Conservation (phyloP, 371 early-diverging fungal species). For the Coemansia sp. region DNA sequence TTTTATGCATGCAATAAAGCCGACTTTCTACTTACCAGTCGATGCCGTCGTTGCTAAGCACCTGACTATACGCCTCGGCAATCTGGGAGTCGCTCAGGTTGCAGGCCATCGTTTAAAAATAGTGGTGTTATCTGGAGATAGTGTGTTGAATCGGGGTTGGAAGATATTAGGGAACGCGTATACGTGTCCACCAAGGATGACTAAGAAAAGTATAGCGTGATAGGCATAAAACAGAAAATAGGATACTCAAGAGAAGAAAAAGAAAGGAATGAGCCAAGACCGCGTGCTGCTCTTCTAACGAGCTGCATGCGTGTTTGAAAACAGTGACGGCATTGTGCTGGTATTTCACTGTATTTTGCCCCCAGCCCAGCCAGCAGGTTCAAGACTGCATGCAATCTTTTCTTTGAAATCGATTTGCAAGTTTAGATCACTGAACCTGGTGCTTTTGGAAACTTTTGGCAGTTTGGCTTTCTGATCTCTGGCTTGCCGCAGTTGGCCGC, state of each 20-base stretch:
- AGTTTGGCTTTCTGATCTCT: background rate
- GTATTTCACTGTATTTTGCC: background rate
- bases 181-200: conserved; percentile 6
- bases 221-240: background rate
- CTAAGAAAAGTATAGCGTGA: background rate
- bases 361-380: background rate
- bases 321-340: conserved; percentile 3
- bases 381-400: background rate
- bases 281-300: background rate
- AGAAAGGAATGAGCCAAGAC: conserved; percentile 2
- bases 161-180: background rate
- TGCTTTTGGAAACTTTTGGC: background rate
- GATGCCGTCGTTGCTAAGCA: conserved; percentile 29
- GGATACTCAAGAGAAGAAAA: background rate
- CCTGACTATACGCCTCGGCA: conserved; percentile 31
- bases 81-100: conserved; percentile 37
- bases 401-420: conserved; percentile 2
- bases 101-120: conserved; percentile 24
- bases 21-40: conserved; percentile 36
- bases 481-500: too few species aligned
- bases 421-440: background rate
- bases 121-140: background rate
- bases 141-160: background rate
- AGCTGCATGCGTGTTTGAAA: conserved; percentile 1
- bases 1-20: background rate